Conservation (phyloP, 495 filamentous ascomycete species). For the Xylaria castorea region DNA sequence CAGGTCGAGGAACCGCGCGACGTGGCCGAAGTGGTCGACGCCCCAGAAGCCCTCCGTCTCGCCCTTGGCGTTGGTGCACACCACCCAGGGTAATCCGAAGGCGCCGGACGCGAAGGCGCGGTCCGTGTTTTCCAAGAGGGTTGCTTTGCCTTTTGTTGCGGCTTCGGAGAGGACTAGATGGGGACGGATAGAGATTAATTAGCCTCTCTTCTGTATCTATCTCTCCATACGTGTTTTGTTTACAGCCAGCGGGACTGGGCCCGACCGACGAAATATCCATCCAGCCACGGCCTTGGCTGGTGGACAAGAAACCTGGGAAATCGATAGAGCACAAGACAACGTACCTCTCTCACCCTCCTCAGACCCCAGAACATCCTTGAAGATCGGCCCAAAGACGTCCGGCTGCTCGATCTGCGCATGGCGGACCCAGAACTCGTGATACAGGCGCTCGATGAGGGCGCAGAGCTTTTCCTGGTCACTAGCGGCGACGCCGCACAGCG, state of each 20-base stretch:
- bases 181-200: not conserved
- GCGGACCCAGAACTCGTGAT: conserved; percentile 64
- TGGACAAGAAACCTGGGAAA: not conserved
- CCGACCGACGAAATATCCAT: not conserved
- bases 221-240: not conserved
- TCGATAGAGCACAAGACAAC: not conserved
- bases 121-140: conserved; percentile 63
- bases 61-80: conserved; percentile 65
- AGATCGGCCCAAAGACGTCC: conserved; percentile 53
- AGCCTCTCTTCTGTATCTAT: not conserved
- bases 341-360: conserved; percentile 50
- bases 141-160: conserved; percentile 61
- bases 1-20: conserved; percentile 67
- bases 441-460: conserved; percentile 57
- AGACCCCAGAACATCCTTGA: conserved; percentile 60
- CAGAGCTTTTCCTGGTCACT: conserved; percentile 44
- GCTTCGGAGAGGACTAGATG: conserved; percentile 39
- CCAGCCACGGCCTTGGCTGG: not conserved
- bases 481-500: conserved; percentile 39
- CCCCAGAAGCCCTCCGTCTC: conserved; percentile 72
- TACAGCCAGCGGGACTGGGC: too few species aligned
- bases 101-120: conserved; percentile 64
- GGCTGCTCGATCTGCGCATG: conserved; percentile 55
- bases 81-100: conserved; percentile 78
- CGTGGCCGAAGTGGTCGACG: conserved; percentile 70